Evolutionary conservation across 2,329 filamentous ascomycete species (phyloP).

Genomic region (Podosphaera xanthii): DNA sequence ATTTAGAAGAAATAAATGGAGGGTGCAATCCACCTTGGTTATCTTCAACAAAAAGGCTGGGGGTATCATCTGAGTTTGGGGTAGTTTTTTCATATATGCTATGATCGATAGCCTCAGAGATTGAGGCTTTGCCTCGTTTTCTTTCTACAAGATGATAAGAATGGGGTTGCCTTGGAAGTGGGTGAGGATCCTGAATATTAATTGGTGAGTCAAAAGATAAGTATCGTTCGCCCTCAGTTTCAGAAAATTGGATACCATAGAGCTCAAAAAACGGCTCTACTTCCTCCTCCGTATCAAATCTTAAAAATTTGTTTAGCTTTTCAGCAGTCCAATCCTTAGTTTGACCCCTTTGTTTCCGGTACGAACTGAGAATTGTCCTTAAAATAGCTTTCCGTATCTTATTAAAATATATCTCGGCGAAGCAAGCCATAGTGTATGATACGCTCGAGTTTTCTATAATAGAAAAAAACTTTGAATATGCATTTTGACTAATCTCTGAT

Average conservation of each 20-base stretch:
- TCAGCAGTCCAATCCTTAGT: slow-evolving; percentile 36
- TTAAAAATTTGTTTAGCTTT: slow-evolving; percentile 32
- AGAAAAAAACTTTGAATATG: slow-evolving; percentile 32
- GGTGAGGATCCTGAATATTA: slow-evolving; percentile 19
- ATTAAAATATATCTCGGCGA: slow-evolving; percentile 45
- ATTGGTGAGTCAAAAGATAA: slow-evolving; percentile 12
- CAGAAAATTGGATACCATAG: slow-evolving; percentile 30
- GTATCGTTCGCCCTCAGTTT: slow-evolving; percentile 17
- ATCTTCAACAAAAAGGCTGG: too few relatives aligned
- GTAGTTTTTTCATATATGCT: slow-evolving; percentile 24
- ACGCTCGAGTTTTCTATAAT: slow-evolving; percentile 32
- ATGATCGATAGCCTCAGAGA: slow-evolving; percentile 31
- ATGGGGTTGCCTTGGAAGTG: slow-evolving; percentile 30
- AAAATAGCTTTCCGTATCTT: slow-evolving; percentile 34
- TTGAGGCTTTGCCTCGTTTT: slow-evolving; percentile 28
- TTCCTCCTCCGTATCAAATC: slow-evolving; percentile 44
- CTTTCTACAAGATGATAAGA: slow-evolving; percentile 33
- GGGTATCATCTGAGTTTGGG: background rate
- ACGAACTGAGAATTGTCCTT: slow-evolving; percentile 28
- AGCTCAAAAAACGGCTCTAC: slow-evolving; percentile 39
- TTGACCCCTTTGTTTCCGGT: slow-evolving; percentile 31
- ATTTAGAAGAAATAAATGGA: too few relatives aligned
- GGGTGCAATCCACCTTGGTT: too few relatives aligned
- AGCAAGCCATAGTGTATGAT: slow-evolving; percentile 47
- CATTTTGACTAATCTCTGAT: slow-evolving; percentile 22